Evolutionary conservation across 345 rosid genomes (phyloP).

Genomic region (Gossypioides kirkii): DNA sequence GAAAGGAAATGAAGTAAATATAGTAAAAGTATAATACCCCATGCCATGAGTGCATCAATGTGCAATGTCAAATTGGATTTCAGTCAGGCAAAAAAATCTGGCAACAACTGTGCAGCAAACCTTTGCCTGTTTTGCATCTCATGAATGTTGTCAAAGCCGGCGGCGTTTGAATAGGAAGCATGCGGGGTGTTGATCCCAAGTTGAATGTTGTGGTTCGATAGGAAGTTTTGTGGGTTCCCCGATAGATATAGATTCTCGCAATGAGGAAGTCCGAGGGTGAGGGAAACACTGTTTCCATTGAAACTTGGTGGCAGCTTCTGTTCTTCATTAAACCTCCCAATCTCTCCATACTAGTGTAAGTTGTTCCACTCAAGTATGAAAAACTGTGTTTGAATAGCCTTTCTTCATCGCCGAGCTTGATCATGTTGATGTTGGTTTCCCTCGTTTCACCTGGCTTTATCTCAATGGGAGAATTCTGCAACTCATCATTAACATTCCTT

Average conservation of each 20-base stretch:
- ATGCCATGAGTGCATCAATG: too few relatives aligned
- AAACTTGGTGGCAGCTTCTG: constrained; percentile 23
- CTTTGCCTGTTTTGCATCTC: constrained; percentile 44
- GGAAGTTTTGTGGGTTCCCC: constrained; percentile 35
- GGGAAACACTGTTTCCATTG: constrained; percentile 49
- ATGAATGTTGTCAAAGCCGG: constrained; percentile 22
- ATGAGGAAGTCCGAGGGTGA: constrained; percentile 61
- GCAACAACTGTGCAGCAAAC: constrained; percentile 53
- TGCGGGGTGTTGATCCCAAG: constrained; percentile 15
- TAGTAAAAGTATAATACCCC: too few relatives aligned
- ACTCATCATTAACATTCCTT: constrained; percentile 21
- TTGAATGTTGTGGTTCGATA: constrained; percentile 38
- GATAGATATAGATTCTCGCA: constrained; percentile 38
- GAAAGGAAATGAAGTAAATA: too few relatives aligned
- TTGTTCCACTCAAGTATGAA: neutral
- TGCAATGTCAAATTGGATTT: neutral
- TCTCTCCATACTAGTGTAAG: constrained; percentile 27
- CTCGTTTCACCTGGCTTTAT: constrained; percentile 26
- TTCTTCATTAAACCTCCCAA: constrained; percentile 40
- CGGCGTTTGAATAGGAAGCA: constrained; percentile 30
- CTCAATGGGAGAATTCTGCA: constrained; percentile 29
- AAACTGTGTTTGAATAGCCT: constrained; percentile 23
- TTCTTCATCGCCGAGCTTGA: constrained; percentile 17
- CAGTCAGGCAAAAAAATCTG: constrained; percentile 46
- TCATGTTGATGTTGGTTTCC: constrained; percentile 12